Evolutionary conservation across 257 asterid species (phyloP).

Genomic region (Jasminum sambac): DNA sequence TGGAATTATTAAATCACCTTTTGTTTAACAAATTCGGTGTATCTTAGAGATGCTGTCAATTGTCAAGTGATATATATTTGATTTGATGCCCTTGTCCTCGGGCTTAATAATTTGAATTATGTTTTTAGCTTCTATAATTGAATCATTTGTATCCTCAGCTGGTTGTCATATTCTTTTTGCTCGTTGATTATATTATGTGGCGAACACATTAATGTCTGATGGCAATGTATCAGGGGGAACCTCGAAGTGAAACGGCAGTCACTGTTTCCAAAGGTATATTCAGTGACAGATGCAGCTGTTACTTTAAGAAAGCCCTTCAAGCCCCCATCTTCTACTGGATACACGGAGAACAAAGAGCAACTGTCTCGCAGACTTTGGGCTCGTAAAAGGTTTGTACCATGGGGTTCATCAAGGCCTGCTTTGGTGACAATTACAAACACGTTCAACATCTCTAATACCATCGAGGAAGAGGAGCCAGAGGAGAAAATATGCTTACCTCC

Average conservation of each 20-base stretch:
- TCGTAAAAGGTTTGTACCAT: slow-evolving; percentile 92
- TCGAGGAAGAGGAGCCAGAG: slow-evolving; percentile 48
- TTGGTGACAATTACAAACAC: slow-evolving; percentile 65
- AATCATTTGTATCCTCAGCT: neutral
- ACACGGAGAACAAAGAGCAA: slow-evolving; percentile 61
- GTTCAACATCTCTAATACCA: slow-evolving; percentile 35
- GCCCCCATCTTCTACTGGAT: slow-evolving; percentile 81
- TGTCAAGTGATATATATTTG: neutral
- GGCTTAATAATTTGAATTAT: neutral
- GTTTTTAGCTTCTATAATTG: neutral
- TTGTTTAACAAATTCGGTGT: neutral
- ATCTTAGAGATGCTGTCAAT: neutral
- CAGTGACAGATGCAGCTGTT: slow-evolving; percentile 65
- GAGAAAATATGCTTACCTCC: slow-evolving; percentile 65
- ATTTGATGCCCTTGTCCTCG: neutral
- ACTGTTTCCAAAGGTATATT: slow-evolving; percentile 80
- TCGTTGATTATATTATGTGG: neutral
- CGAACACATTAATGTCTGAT: neutral
- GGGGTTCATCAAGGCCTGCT: slow-evolving; percentile 84
- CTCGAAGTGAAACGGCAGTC: slow-evolving; percentile 82
- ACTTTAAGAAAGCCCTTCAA: slow-evolving; percentile 80
- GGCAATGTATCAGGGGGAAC: slow-evolving; percentile 64
- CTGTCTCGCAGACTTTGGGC: slow-evolving; percentile 77
- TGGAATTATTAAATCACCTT: neutral
- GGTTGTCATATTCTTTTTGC: neutral